These are phyloP conservation scores for Exophiala alcalophila DNA, from an alignment of 2,329 filamentous ascomycete species.

Conservation along the genomic window DNA sequence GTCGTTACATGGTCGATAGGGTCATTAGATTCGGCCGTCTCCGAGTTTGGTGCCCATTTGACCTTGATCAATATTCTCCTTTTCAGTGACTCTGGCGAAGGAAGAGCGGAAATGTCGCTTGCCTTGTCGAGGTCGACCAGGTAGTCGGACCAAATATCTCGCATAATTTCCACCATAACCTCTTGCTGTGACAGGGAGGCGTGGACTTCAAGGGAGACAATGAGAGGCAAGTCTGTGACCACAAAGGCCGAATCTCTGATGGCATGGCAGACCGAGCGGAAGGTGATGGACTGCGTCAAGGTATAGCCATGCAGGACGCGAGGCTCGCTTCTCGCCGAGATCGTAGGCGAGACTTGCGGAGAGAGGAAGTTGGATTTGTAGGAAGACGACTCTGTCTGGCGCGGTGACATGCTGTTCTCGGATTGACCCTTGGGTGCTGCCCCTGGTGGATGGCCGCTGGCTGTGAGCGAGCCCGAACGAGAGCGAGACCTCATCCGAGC, in stretches of 20 bases:
- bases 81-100: slow-evolving; percentile 67
- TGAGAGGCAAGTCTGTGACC: slow-evolving; percentile 73
- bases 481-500: slow-evolving; percentile 25
- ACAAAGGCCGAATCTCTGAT: slow-evolving; percentile 77
- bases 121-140: slow-evolving; percentile 60
- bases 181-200: slow-evolving; percentile 78
- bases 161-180: slow-evolving; percentile 92
- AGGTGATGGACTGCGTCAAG: slow-evolving; percentile 78
- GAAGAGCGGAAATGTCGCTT: slow-evolving; percentile 48
- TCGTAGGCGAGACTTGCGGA: slow-evolving; percentile 14
- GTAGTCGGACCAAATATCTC: slow-evolving; percentile 74
- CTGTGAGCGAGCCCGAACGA: slow-evolving; percentile 16
- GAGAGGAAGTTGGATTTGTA: slow-evolving; percentile 12
- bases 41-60: slow-evolving; percentile 58
- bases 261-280: slow-evolving; percentile 79
- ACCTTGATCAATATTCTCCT: slow-evolving; percentile 83
- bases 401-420: not conserved
- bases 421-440: not conserved
- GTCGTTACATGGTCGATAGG: slow-evolving; percentile 31
- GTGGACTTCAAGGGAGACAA: slow-evolving; percentile 91
- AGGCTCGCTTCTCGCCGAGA: slow-evolving; percentile 58
- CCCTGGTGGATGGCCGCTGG: slow-evolving; percentile 1
- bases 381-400: slow-evolving; percentile 3
- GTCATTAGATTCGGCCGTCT: slow-evolving; percentile 34
- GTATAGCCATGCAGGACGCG: slow-evolving; percentile 85